phyloP scores from a whole-genome alignment of 2,329 filamentous ascomycete species.

The Geosmithia flava region DNA sequence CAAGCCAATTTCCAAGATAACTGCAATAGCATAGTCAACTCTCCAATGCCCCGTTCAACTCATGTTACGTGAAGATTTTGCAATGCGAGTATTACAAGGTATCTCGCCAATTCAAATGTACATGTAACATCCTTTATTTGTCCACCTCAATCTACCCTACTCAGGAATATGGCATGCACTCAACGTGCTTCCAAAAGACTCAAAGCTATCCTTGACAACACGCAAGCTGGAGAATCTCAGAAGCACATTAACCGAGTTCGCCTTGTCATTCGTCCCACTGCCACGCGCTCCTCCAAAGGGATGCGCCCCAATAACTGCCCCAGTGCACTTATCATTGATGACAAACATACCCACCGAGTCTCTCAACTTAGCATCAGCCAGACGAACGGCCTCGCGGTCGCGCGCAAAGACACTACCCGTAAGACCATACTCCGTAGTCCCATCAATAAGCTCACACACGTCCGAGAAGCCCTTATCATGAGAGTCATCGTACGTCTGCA shows the following conservation, averaged over 20 bases:
- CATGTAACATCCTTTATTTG: no score
- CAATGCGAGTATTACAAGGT: no score
- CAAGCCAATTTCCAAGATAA: no score
- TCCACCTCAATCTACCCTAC: no score
- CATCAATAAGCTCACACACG: neutral
- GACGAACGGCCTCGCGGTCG: conserved; percentile 47
- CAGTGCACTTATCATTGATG: conserved; percentile 54
- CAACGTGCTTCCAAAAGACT: neutral
- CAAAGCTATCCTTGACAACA: conserved; percentile 1
- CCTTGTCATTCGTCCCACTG: conserved; percentile 58
- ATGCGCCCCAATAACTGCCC: conserved; percentile 54
- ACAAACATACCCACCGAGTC: conserved; percentile 66
- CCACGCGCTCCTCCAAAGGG: conserved; percentile 52
- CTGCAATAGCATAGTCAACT: no score
- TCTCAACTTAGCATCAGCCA: conserved; percentile 51
- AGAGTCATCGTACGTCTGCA: conserved; percentile 33
- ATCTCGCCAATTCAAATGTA: no score
- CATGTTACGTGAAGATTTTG: no score
- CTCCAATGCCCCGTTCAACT: no score
- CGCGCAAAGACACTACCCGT: conserved; percentile 60
- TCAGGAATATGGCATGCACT: conserved; percentile 1
- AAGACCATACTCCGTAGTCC: conserved; percentile 23
- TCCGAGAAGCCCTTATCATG: conserved; percentile 1
- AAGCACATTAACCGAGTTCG: conserved; percentile 11
- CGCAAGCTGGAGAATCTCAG: conserved; percentile 1